Conservation (phyloP, 306 rosid genomes). For the Chamaecrista fasciculata region DNA sequence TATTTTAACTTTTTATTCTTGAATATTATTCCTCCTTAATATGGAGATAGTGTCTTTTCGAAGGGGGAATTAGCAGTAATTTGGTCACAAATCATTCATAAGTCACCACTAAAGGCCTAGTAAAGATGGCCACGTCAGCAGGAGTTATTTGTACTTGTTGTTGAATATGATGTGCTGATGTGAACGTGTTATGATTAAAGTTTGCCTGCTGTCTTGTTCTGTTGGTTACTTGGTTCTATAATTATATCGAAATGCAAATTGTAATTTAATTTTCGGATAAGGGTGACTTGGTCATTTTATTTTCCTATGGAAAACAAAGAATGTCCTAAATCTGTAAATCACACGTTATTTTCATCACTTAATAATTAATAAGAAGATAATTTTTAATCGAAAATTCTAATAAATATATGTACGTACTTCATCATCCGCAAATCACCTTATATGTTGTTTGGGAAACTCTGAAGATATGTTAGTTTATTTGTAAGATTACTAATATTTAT, state of each 20-base stretch:
- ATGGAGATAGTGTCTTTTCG: neutral
- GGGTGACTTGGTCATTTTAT: too few species aligned
- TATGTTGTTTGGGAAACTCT: neutral
- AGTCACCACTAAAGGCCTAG: neutral
- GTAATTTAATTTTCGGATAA: too few species aligned
- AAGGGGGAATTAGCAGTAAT: neutral
- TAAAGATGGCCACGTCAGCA: neutral
- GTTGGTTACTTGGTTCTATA: too few species aligned
- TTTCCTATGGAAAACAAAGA: neutral
- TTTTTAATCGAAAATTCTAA: neutral
- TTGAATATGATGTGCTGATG: slow-evolving; percentile 7
- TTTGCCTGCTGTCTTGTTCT: neutral
- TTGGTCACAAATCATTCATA: neutral
- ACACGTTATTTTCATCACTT: neutral
- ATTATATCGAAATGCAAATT: too few species aligned
- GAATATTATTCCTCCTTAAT: neutral
- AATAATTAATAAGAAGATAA: neutral
- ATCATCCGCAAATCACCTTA: neutral
- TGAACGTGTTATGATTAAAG: neutral
- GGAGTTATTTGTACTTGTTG: neutral
- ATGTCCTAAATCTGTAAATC: too few species aligned
- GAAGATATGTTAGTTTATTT: neutral
- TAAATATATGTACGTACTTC: neutral
- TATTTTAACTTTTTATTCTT: neutral
- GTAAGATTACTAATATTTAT: neutral